Percentiles rank a stretch among this genome's conserved stretches.
Evolutionary conservation across 1,139 yeast species (phyloP).

Genomic region (Lodderomyces beijingensis): DNA sequence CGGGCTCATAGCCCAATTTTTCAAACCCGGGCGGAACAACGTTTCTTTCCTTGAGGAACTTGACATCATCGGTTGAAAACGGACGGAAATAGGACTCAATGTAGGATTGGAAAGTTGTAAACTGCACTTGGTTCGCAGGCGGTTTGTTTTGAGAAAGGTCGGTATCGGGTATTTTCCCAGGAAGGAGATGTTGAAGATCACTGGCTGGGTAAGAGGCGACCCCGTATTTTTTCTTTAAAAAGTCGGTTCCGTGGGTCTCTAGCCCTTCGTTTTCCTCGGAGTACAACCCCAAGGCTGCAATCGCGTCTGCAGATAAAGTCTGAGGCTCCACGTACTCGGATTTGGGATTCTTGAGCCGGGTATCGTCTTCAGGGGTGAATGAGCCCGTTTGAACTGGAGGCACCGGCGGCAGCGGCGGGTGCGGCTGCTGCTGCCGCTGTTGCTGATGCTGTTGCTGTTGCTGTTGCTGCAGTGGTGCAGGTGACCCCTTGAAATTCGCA

Average conservation of each 20-base stretch:
- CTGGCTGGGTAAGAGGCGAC: conserved; percentile 85
- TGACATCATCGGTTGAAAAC: conserved; percentile 75
- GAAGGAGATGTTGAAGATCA: conserved; percentile 70
- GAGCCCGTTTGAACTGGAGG: conserved; percentile 49
- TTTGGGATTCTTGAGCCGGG: conserved; percentile 66
- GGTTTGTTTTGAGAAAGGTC: conserved; percentile 80
- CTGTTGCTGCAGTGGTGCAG: too few species aligned
- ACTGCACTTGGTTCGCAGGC: conserved; percentile 90
- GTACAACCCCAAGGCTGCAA: conserved; percentile 60
- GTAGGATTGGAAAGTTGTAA: conserved; percentile 79
- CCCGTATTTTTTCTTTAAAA: conserved; percentile 70
- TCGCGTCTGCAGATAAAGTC: conserved; percentile 64
- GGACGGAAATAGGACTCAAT: conserved; percentile 82
- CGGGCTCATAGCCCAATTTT: conserved; percentile 54
- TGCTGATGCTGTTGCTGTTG: conserved; percentile 9
- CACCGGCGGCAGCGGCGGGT: conserved; percentile 15
- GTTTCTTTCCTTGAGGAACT: conserved; percentile 60
- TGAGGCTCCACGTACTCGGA: conserved; percentile 74
- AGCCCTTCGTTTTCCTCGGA: conserved; percentile 54
- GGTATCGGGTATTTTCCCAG: conserved; percentile 82
- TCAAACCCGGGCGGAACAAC: conserved; percentile 53
- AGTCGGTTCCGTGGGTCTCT: conserved; percentile 65
- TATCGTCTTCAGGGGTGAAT: conserved; percentile 50
- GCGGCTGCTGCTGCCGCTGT: conserved; percentile 10
- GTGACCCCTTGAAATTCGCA: conserved; percentile 6